phyloP scores from a whole-genome alignment of 2,329 filamentous ascomycete species.

The Trichoderma sp. region DNA sequence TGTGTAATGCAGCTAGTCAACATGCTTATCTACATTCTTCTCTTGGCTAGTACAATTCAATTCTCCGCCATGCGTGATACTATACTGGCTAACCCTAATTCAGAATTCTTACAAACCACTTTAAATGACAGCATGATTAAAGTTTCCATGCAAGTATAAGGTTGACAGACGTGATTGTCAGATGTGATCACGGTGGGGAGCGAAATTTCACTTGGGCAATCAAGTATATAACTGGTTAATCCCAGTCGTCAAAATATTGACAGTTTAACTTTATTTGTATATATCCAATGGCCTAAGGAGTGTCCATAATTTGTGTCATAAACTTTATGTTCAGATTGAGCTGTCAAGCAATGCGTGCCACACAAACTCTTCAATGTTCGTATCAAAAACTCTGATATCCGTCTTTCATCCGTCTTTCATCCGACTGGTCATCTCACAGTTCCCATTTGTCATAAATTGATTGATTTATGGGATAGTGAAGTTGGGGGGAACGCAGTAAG shows the following conservation, averaged over 20 bases:
- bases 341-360: constrained; percentile 1
- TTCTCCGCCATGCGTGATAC: neutral
- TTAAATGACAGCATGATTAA: neutral
- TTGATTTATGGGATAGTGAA: constrained; percentile 33
- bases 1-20: neutral
- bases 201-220: neutral
- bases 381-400: neutral
- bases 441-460: neutral
- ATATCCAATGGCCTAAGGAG: constrained; percentile 11
- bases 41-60: too few relatives aligned
- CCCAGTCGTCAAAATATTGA: neutral
- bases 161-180: neutral
- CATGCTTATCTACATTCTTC: neutral
- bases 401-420: neutral
- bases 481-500: constrained; percentile 45
- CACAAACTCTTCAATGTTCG: neutral
- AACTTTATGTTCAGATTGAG: constrained; percentile 13
- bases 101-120: neutral
- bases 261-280: neutral
- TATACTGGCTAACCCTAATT: neutral
- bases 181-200: neutral
- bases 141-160: neutral
- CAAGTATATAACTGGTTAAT: neutral
- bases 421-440: neutral
- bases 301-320: constrained; percentile 8